Evolutionary conservation across 164 flowering plant species (phyloP).

Genomic region (Vitis cinerea): DNA sequence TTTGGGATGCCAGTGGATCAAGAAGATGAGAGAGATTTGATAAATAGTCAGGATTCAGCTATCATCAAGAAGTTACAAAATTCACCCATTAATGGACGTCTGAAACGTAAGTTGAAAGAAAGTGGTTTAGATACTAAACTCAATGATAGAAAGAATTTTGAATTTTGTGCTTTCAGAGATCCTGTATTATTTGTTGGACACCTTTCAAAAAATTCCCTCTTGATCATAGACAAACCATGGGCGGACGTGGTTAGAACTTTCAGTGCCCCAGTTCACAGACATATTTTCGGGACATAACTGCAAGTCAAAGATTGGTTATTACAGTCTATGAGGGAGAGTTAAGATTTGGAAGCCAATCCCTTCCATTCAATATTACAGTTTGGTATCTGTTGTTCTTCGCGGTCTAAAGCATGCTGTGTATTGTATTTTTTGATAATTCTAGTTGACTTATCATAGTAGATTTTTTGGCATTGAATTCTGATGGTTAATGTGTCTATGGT

Average conservation of each 20-base stretch:
- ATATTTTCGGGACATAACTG: constrained; percentile 73
- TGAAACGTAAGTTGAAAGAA: constrained; percentile 53
- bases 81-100: constrained; percentile 28
- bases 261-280: constrained; percentile 83
- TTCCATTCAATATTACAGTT: background rate
- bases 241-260: constrained; percentile 65
- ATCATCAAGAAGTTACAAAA: constrained; percentile 25
- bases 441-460: constrained; percentile 17
- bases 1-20: constrained; percentile 64
- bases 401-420: constrained; percentile 38
- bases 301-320: background rate
- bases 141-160: constrained; percentile 54
- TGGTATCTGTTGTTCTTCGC: constrained; percentile 2
- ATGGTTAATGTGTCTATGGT: background rate
- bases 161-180: constrained; percentile 54
- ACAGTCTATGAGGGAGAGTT: constrained; percentile 9
- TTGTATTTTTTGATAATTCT: constrained; percentile 33
- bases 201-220: constrained; percentile 57
- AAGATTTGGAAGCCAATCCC: constrained; percentile 13
- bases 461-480: constrained; percentile 2
- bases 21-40: constrained; percentile 42
- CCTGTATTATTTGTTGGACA: constrained; percentile 81
- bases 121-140: constrained; percentile 28
- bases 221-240: constrained; percentile 96
- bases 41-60: constrained; percentile 28